phyloP scores from a whole-genome alignment of 495 filamentous ascomycete genomes.

The Penicillium chermesinum region DNA sequence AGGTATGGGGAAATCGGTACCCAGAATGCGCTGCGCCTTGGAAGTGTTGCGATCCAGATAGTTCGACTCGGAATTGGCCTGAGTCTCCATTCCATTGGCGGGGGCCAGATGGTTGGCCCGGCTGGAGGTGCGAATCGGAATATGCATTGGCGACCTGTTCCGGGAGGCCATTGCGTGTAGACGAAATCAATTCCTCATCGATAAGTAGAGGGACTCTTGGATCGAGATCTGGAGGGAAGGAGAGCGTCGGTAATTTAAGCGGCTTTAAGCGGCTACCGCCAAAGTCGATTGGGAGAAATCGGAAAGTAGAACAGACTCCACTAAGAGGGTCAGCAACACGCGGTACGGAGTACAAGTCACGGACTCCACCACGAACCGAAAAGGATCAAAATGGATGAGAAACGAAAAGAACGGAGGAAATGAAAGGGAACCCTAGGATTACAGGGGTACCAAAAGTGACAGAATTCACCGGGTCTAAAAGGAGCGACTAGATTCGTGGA shows the following conservation, averaged over 20 bases:
- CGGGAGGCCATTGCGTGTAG: constrained; percentile 11
- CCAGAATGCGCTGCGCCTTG: constrained; percentile 38
- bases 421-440: not conserved
- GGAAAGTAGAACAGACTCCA: not conserved
- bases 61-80: constrained; percentile 14
- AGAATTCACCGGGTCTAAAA: not conserved
- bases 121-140: constrained; percentile 31
- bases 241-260: not conserved
- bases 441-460: not conserved
- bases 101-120: constrained; percentile 13
- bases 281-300: not conserved
- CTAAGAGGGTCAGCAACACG: not conserved
- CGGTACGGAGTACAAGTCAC: no score
- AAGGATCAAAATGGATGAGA: not conserved
- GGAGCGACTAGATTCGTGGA: not conserved
- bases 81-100: constrained; percentile 16
- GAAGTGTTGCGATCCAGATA: constrained; percentile 20
- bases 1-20: constrained; percentile 29
- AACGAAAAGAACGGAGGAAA: not conserved
- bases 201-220: not conserved
- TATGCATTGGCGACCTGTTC: constrained; percentile 20
- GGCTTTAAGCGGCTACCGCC: not conserved
- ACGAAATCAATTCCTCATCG: constrained; percentile 4
- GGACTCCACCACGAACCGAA: not conserved
- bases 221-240: not conserved